Base-by-base conservation (phyloP, 192 early-diverging fungal genomes). In the Oehlia diaphana region DNA sequence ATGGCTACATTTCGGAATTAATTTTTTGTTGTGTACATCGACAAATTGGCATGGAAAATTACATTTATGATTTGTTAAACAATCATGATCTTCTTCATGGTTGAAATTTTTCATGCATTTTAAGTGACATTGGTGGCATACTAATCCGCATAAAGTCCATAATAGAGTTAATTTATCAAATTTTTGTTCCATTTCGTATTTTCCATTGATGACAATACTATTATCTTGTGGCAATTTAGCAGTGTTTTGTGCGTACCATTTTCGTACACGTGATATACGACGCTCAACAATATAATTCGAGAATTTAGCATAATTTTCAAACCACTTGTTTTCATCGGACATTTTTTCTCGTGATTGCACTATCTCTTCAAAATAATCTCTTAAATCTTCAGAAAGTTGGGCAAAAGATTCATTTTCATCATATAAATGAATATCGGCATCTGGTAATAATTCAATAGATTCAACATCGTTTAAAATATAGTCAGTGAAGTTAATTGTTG, bases 11-110 rank as follows among this genome's bases (percentile, higher is more conserved):
- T 23, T 21, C 67, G 79, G 79, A n/a, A 80, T 75, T 16, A 70
- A 42, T 66, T 65, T 26, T 33, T 50, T 28, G 4, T n/a, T 3
- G 23, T 80, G 79, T 2, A 31, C 42, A 35, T 80, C 71, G 1
- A 8, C 6, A 47, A 80, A 76, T 35, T 77, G 44, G n/a, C 79
- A 80, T 28, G 0, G 4, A 37, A 33, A 39, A 61, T 80, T 64
- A 47, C 79, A 80, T 53, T 37, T 23, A 77, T 80, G 79, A 67
- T 80, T 63, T 0, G 79, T 80, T 28, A 80, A 67, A 31, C 79
- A 80, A 62, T 76, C 37, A 66, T 80, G 79, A 10, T 61, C 7
- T 1, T 61, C 70, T 26, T n/a, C 7, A n/a, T 79, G 79, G 42
- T 74, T 37, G 31, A 44, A 28, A 47, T 77, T 62, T 39, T 80